phyloP scores from a whole-genome alignment of 2,329 filamentous ascomycete genomes.

The Cordyceps militaris region DNA sequence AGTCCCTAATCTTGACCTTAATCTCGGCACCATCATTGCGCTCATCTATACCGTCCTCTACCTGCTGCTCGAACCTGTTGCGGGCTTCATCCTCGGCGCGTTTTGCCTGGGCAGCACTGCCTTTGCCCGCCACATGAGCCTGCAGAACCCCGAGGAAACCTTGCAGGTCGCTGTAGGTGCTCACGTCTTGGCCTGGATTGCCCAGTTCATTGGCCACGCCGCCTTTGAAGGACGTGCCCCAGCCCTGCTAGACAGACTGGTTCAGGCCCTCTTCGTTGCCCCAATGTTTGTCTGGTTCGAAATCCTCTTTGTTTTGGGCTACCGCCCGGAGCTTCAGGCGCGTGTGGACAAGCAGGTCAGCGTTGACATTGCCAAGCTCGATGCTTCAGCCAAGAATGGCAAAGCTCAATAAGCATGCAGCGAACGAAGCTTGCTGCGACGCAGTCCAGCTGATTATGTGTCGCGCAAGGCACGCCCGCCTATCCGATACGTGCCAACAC shows the following conservation, averaged over 20 bases:
- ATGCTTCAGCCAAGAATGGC: conserved; percentile 45
- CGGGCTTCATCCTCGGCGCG: conserved; percentile 68
- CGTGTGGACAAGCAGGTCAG: conserved; percentile 71
- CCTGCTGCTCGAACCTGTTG: conserved; percentile 87
- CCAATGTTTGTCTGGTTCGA: conserved; percentile 98
- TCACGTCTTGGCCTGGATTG: conserved; percentile 72
- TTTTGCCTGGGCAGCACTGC: conserved; percentile 71
- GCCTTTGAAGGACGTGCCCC: conserved; percentile 82
- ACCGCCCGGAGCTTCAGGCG: conserved; percentile 77
- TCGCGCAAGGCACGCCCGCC: background rate
- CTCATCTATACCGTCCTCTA: conserved; percentile 72
- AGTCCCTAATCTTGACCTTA: conserved; percentile 59
- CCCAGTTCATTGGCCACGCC: conserved; percentile 88
- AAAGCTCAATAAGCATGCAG: conserved; percentile 41
- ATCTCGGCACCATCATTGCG: conserved; percentile 56
- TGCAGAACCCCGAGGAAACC: conserved; percentile 42
- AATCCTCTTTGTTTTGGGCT: conserved; percentile 82
- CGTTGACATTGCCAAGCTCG: conserved; percentile 71
- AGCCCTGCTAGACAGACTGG: conserved; percentile 80
- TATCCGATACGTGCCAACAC: background rate
- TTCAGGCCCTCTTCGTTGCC: conserved; percentile 86
- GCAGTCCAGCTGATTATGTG: background rate
- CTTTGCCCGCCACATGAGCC: conserved; percentile 65
- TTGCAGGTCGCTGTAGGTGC: conserved; percentile 56
- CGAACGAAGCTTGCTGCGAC: background rate